Evolutionary conservation across 495 filamentous ascomycete genomes (phyloP).

Genomic region (Chaetomium cochliodes): DNA sequence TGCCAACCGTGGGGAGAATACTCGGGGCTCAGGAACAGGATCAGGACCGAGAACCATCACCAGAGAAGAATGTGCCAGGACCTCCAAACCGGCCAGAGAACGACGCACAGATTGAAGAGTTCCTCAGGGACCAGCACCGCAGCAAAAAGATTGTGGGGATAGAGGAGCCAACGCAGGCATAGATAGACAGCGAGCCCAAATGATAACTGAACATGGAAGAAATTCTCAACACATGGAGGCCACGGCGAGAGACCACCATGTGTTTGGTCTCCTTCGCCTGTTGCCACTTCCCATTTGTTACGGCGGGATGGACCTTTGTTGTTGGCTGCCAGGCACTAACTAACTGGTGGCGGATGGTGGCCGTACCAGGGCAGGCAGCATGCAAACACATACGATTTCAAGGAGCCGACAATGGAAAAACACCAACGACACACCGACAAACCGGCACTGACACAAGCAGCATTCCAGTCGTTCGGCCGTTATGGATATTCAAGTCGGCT

Average conservation of each 20-base stretch:
- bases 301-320: no score
- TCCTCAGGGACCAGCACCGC: conserved; percentile 39
- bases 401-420: no score
- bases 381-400: no score
- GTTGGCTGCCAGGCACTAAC: no score
- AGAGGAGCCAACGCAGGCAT: conserved; percentile 1
- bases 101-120: conserved; percentile 39
- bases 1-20: conserved; percentile 29
- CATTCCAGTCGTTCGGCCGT: background rate
- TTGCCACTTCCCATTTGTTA: no score
- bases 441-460: background rate
- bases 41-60: background rate
- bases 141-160: conserved; percentile 26
- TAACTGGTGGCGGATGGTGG: no score
- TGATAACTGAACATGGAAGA: background rate
- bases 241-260: no score
- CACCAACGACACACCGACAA: background rate
- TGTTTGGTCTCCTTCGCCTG: no score
- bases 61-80: conserved; percentile 11
- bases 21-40: conserved; percentile 24
- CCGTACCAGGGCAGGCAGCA: no score
- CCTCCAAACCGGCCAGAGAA: conserved; percentile 37
- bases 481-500: background rate
- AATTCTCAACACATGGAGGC: no score
- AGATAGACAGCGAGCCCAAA: background rate